Percentiles rank a stretch among this genome's conserved stretches.
Conservation (phyloP, 495 filamentous ascomycete species). For the Penicillium atrosanguineum region DNA sequence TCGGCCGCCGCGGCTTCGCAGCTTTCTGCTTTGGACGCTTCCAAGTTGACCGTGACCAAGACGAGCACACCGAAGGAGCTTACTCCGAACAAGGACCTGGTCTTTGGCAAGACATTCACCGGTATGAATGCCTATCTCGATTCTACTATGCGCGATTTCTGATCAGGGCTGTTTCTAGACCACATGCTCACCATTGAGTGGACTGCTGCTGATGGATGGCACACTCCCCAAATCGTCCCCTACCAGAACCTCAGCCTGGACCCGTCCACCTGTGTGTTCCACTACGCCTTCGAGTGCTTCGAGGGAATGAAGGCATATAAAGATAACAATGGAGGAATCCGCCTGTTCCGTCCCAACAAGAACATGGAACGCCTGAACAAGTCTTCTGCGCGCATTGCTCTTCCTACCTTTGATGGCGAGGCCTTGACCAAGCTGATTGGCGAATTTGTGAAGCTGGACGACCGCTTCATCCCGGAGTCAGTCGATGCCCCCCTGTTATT, state of each 20-base stretch:
- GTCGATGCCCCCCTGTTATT: conserved; percentile 13
- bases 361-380: conserved; percentile 95
- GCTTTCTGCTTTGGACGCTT: conserved; percentile 65
- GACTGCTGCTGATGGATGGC: conserved; percentile 80
- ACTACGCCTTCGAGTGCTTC: conserved; percentile 97
- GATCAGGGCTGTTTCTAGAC: conserved; percentile 51
- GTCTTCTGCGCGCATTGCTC: conserved; percentile 83
- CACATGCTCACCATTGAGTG: conserved; percentile 98
- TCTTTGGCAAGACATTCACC: conserved; percentile 88
- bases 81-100: conserved; percentile 68
- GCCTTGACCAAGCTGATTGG: conserved; percentile 76
- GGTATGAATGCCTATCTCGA: conserved; percentile 46
- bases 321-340: conserved; percentile 67
- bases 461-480: conserved; percentile 80
- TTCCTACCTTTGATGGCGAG: conserved; percentile 74
- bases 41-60: conserved; percentile 70
- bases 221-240: conserved; percentile 73
- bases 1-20: conserved; percentile 52
- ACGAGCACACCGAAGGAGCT: conserved; percentile 73
- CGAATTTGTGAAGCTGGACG: conserved; percentile 73
- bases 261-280: conserved; percentile 94
- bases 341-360: conserved; percentile 91
- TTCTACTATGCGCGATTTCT: conserved; percentile 12
- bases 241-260: conserved; percentile 97
- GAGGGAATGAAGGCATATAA: conserved; percentile 99